A percentile compares a stretch with the other conserved stretches of the same genome.
These are phyloP conservation scores for Neopestalotiopsis rosae DNA, from an alignment of 2,329 filamentous ascomycete species.

Conservation along the genomic window DNA sequence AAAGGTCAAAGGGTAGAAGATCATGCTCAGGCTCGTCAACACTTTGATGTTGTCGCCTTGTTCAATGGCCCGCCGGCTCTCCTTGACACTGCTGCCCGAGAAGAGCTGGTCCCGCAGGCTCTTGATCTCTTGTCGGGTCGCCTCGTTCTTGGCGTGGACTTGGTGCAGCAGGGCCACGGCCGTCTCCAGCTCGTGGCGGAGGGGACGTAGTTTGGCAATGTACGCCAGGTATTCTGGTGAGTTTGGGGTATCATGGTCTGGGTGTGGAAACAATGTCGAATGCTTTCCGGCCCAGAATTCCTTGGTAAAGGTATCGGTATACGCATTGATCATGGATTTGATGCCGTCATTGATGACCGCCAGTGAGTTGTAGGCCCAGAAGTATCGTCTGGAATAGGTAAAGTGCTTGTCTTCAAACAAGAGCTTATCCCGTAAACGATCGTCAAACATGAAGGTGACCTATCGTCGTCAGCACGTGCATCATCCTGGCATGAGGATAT, in stretches of 20 bases:
- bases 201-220: constrained; percentile 6
- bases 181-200: constrained; percentile 13
- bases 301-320: constrained; percentile 17
- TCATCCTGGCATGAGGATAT: neutral
- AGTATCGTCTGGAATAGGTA: constrained; percentile 47
- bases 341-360: constrained; percentile 17
- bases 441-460: constrained; percentile 64
- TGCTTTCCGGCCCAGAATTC: constrained; percentile 15
- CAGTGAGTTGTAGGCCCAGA: constrained; percentile 17
- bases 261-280: constrained; percentile 12
- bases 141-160: constrained; percentile 15
- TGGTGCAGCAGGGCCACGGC: constrained; percentile 9
- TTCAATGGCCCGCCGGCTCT: constrained; percentile 18
- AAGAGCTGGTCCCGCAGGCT: constrained; percentile 16
- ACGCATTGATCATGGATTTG: constrained; percentile 16
- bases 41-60: constrained; percentile 18
- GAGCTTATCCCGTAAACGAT: constrained; percentile 57
- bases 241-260: neutral
- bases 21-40: constrained; percentile 17
- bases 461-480: constrained; percentile 20
- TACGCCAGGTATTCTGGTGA: constrained; percentile 11
- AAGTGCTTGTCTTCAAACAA: constrained; percentile 67
- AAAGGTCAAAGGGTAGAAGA: constrained; percentile 13
- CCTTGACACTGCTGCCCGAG: constrained; percentile 18
- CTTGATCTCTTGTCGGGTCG: constrained; percentile 16